Percentiles rank a stretch among this genome's conserved stretches.
phyloP scores from a whole-genome alignment of 2,329 filamentous ascomycete species.

The Trichophyton simii region DNA sequence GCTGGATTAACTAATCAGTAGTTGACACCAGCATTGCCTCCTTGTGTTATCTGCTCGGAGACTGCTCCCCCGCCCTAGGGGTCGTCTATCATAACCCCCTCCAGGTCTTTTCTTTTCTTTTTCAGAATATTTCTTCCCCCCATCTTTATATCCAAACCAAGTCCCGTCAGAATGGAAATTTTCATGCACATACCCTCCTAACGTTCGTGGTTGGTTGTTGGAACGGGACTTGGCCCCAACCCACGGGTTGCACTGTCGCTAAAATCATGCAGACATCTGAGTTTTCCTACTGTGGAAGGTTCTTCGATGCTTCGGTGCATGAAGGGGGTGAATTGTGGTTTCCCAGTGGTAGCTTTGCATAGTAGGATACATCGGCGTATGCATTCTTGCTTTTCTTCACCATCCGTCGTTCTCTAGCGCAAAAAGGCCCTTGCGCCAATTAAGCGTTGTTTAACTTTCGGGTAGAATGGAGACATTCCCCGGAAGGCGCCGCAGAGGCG shows the following conservation, averaged over 20 bases:
- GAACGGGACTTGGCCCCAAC: neutral
- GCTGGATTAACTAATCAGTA: neutral
- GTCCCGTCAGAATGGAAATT: constrained; percentile 1
- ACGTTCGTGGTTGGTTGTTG: neutral
- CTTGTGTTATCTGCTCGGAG: neutral
- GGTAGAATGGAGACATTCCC: neutral
- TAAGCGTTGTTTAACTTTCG: neutral
- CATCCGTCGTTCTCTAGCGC: neutral
- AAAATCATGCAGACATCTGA: neutral
- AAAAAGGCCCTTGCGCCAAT: neutral
- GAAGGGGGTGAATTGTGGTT: neutral
- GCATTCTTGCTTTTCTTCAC: neutral
- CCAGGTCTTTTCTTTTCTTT: neutral
- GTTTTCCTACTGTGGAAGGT: neutral
- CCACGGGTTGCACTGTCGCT: neutral
- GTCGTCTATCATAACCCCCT: neutral
- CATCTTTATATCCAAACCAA: neutral
- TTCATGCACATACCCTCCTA: neutral
- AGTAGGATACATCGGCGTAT: neutral
- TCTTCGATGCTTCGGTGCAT: constrained; percentile 1
- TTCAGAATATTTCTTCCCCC: neutral
- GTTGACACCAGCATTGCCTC: neutral
- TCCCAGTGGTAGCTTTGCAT: neutral
- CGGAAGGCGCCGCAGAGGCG: constrained; percentile 1
- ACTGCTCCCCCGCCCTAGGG: neutral